These are phyloP conservation scores for Brassica incana DNA, from an alignment of 345 rosid genomes.

Conservation along the genomic window DNA sequence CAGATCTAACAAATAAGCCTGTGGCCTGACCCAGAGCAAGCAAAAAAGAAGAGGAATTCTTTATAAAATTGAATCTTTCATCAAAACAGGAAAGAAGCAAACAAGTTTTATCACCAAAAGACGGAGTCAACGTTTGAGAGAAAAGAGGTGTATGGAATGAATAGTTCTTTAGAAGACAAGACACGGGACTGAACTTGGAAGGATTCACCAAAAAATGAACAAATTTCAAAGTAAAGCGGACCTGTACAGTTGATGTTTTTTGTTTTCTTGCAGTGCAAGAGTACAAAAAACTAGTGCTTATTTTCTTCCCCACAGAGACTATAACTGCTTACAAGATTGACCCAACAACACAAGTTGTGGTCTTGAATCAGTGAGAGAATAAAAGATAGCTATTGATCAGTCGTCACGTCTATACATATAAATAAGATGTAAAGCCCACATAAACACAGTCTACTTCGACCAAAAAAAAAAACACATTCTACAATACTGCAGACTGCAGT, in stretches of 20 bases:
- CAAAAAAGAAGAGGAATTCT: background rate
- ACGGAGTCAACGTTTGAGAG: background rate
- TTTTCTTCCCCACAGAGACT: background rate
- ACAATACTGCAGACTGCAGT: background rate
- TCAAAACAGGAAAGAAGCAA: background rate
- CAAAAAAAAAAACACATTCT: background rate
- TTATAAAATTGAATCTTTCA: background rate
- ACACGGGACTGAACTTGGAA: background rate
- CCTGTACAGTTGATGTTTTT: background rate
- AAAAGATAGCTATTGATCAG: background rate
- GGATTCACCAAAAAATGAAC: background rate
- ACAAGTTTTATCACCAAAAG: background rate
- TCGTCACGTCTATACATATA: background rate
- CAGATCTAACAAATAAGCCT: background rate
- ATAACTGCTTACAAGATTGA: background rate
- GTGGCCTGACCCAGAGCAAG: background rate
- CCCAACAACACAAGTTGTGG: background rate
- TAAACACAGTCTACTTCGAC: background rate
- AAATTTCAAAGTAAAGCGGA: background rate
- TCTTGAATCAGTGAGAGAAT: background rate
- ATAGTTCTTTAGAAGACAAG: background rate
- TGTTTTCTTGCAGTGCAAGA: background rate
- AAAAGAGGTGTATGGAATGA: background rate
- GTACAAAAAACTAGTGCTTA: background rate
- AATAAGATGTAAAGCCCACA: no score